Conservation (phyloP, 2,329 filamentous ascomycete genomes). For the Cryphonectria japonica region DNA sequence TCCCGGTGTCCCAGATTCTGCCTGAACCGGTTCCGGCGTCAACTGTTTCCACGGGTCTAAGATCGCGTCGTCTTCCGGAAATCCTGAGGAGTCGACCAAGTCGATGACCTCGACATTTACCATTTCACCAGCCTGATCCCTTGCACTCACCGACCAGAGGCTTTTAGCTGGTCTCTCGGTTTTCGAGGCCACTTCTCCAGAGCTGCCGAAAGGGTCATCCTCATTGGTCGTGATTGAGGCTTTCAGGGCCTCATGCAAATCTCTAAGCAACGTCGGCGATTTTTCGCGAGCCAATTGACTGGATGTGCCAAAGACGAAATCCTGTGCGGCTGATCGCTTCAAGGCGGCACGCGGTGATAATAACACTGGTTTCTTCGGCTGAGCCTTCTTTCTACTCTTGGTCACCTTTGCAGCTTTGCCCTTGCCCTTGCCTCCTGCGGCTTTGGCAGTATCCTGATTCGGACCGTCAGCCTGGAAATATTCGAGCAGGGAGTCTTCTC, state of each 20-base stretch:
- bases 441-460: constrained; percentile 39
- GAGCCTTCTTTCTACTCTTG: constrained; percentile 44
- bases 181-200: constrained; percentile 24
- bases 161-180: constrained; percentile 36
- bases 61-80: constrained; percentile 32
- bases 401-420: constrained; percentile 46
- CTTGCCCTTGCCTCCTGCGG: constrained; percentile 34
- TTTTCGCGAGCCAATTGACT: constrained; percentile 79
- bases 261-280: constrained; percentile 66
- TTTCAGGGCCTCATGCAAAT: constrained; percentile 65
- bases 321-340: constrained; percentile 67
- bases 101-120: constrained; percentile 67
- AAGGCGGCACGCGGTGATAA: constrained; percentile 72
- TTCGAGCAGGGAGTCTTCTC: constrained; percentile 47
- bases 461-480: constrained; percentile 46
- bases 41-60: constrained; percentile 38
- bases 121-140: constrained; percentile 67
- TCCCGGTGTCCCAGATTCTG: constrained; percentile 14
- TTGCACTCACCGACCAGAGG: constrained; percentile 73
- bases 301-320: constrained; percentile 84
- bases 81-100: constrained; percentile 50
- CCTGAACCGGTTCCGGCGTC: constrained; percentile 26
- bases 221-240: constrained; percentile 55
- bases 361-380: constrained; percentile 52
- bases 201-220: constrained; percentile 44